Evolutionary conservation across 306 rosid species (phyloP), one percentile per base, ranked within the genome.

Genomic region (Astragalus membranaceus): DNA sequence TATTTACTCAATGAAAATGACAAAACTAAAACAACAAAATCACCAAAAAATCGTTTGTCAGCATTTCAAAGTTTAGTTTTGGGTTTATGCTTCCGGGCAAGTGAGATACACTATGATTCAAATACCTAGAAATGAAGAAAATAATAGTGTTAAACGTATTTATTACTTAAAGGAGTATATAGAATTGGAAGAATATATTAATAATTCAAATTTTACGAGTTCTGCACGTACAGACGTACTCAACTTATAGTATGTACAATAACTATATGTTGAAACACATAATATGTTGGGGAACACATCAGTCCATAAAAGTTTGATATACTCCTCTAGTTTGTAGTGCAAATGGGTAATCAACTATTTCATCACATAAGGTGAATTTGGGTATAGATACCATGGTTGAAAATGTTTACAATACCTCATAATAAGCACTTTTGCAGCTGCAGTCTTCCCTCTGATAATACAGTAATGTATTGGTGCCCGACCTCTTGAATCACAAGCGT

Each of bases 391-490:
- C 30, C 23, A 52, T 33, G 76, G 57, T 33, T 23, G 53, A 70
- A 77, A 70, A 33, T 43, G 36, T 43, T 33, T 10, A 53, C 49
- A 17, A 56, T 47, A 90, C 96, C 94, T 87, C 70, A 29, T 14
- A 55, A 90, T 79, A 63, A 87, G 94, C 68, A 84, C 42, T 81
- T 85, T 88, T 4, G 86, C 88, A 58, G 75, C 64, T 50, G 78
- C 81, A 4, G 70, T 68, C 16, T 85, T 84, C 60, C 88, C 79
- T 51, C 70, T 68, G 53, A 74, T 66, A 54, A 80, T 77, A 65
- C 87, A 86, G 71, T 78, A 77, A 81, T 88, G 94, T n/a, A 90
- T 86, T 11, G 96, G 89, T 23, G 92, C 86, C 67, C 48, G 82
- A 58, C 89, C 88, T 48, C 70, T 81, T 26, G 62, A 79, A 81